Evolutionary conservation across 495 filamentous ascomycete genomes (phyloP).

Genomic region (Penicillium soppii): DNA sequence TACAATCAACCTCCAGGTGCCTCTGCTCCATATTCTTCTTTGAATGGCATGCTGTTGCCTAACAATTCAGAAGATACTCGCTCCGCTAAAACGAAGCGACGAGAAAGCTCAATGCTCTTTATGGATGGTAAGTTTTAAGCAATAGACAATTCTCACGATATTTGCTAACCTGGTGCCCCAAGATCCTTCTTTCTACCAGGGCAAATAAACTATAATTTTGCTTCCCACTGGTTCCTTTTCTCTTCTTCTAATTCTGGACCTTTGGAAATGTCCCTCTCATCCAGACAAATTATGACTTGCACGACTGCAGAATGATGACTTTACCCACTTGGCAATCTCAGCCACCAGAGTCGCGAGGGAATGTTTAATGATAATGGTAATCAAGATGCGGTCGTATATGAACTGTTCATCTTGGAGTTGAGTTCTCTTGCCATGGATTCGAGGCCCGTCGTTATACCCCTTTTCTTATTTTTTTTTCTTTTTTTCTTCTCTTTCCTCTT

Average conservation of each 20-base stretch:
- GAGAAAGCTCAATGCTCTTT: conserved; percentile 60
- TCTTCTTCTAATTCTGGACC: conserved; percentile 6
- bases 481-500: conserved; percentile 1
- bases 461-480: conserved; percentile 9
- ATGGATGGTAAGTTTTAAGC: conserved; percentile 34
- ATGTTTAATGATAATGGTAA: conserved; percentile 44
- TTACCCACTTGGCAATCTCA: conserved; percentile 21
- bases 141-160: background rate
- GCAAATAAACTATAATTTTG: conserved; percentile 8
- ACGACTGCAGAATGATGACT: conserved; percentile 27
- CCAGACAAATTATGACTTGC: conserved; percentile 28
- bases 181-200: conserved; percentile 16
- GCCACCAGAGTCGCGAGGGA: conserved; percentile 23
- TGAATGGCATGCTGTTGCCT: conserved; percentile 43
- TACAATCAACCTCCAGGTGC: conserved; percentile 23
- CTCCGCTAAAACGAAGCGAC: conserved; percentile 49
- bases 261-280: conserved; percentile 10
- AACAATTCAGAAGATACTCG: conserved; percentile 32
- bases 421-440: background rate
- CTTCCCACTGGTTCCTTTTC: conserved; percentile 2
- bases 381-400: conserved; percentile 20
- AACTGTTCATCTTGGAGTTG: conserved; percentile 11
- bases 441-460: conserved; percentile 30
- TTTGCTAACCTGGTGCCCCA: background rate
- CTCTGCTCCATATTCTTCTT: conserved; percentile 35